Base-by-base conservation (phyloP, 345 rosid genomes). In the Aquilaria malaccensis region DNA sequence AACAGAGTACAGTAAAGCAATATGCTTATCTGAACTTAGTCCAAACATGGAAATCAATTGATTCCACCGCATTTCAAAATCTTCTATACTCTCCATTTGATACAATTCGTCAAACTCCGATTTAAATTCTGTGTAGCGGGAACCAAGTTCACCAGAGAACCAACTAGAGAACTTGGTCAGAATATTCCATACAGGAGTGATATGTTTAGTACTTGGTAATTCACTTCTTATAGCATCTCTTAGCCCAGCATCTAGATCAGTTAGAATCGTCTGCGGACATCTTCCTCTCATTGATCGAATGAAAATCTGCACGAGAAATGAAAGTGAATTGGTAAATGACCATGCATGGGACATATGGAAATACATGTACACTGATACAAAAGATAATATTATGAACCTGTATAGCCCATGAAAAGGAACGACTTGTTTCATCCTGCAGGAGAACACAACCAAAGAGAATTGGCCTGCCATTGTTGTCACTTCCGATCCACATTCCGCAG, bases 51-150 rank as follows among this genome's bases (percentile, higher is more conserved):
- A 70, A 58, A 77, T 73, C 73, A 80, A 63, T 61, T 59, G 75
- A 55, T 62, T 72, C 81, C 84, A 74, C 57, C 69, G 76, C 55
- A 63, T 66, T 55, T 80, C 81, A 62, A 80, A 80, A 62, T 74
- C 84, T 33, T 77, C 76, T 46, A 65, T 45, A 58, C 56, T 74
- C 60, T 80, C 81, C 37, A 67, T 51, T 64, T 48, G 76, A 56
- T 70, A 74, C 33, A 80, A 58, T 32, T 68, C 72, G 41, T 72
- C 72, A 70, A 80, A 77, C 67, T 77, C 77, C 11, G 68, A 64
- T 69, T 69, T 77, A 69, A 75, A 80, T 11, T 69, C 76, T 59
- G 71, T 57, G 64, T 74, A 74, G 30, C 62, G 74, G 37, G 75
- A 63, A 29, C 77, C 81, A 31, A 80, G 79, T 30, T 62, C 66